phyloP scores from a whole-genome alignment of 208 protist species.

The Leishmania gerbilli region DNA sequence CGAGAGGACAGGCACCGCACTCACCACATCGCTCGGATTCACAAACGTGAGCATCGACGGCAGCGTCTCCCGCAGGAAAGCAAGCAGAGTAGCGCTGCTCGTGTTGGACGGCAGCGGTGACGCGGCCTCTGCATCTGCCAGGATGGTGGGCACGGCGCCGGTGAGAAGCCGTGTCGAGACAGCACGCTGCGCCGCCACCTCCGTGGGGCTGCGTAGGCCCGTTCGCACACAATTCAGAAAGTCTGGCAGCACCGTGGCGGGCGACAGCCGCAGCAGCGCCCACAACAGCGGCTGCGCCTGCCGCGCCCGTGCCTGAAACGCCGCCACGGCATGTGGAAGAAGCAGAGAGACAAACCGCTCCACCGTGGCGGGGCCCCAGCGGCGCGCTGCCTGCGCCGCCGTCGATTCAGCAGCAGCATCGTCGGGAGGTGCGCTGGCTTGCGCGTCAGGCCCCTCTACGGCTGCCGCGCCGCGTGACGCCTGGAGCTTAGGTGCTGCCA shows the following conservation, averaged over 20 bases:
- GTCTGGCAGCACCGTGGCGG: constrained; percentile 31
- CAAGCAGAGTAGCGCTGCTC: constrained; percentile 29
- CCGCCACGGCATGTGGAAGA: constrained; percentile 38
- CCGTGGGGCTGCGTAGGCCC: constrained; percentile 32
- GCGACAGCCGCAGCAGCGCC: constrained; percentile 45
- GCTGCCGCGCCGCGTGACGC: not conserved
- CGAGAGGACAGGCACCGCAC: constrained; percentile 14
- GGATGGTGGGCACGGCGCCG: constrained; percentile 22
- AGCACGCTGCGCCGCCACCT: constrained; percentile 37
- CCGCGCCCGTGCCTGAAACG: constrained; percentile 37
- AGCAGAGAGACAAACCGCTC: constrained; percentile 56
- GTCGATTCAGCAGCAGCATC: not conserved
- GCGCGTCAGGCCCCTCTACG: not conserved
- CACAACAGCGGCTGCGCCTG: constrained; percentile 28
- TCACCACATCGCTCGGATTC: constrained; percentile 32
- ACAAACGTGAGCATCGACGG: constrained; percentile 32
- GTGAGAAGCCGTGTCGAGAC: constrained; percentile 35
- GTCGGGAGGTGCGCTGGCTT: not conserved
- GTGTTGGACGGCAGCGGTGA: constrained; percentile 13
- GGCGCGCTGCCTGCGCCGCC: not conserved
- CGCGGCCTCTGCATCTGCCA: constrained; percentile 12
- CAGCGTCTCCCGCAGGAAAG: constrained; percentile 37
- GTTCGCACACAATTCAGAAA: constrained; percentile 39
- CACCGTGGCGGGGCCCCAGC: constrained; percentile 47
- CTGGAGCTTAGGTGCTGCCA: not conserved